Percentiles rank a stretch among this genome's conserved stretches.
Conservation (phyloP, 2,329 filamentous ascomycete species). For the Coleophoma crateriformis region DNA sequence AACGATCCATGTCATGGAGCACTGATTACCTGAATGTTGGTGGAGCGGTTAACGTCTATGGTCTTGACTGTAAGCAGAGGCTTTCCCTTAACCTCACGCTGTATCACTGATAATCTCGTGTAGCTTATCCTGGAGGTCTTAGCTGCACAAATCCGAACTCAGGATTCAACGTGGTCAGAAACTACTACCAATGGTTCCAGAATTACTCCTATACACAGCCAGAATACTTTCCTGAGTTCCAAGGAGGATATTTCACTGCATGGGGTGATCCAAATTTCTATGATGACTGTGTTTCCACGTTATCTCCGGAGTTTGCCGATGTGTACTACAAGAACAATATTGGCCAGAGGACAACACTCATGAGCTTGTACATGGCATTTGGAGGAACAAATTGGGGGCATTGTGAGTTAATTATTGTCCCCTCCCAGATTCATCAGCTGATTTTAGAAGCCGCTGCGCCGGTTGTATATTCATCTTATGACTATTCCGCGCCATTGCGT, state of each 20-base stretch:
- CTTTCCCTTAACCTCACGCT: too few relatives aligned
- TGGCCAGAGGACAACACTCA: slow-evolving; percentile 40
- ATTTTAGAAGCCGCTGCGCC: slow-evolving; percentile 31
- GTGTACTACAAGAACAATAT: slow-evolving; percentile 53
- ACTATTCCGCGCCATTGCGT: slow-evolving; percentile 41
- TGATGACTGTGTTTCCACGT: slow-evolving; percentile 40
- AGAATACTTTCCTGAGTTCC: slow-evolving; percentile 45
- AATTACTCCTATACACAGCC: slow-evolving; percentile 49
- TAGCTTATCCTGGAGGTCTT: slow-evolving; percentile 36
- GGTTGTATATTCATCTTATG: slow-evolving; percentile 41
- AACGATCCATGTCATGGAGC: slow-evolving; percentile 43
- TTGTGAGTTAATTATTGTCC: slow-evolving; percentile 20
- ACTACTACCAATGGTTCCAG: slow-evolving; percentile 52
- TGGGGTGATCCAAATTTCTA: slow-evolving; percentile 44
- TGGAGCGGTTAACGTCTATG: slow-evolving; percentile 46
- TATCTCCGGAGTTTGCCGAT: slow-evolving; percentile 42
- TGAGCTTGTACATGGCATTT: slow-evolving; percentile 46
- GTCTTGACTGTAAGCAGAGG: slow-evolving; percentile 28
- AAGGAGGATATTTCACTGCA: slow-evolving; percentile 47
- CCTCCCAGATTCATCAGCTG: neutral
- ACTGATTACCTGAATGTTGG: slow-evolving; percentile 49
- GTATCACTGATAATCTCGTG: too few relatives aligned
- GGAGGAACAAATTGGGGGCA: slow-evolving; percentile 54
- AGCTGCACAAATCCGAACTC: slow-evolving; percentile 42
- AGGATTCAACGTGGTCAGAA: slow-evolving; percentile 44